phyloP scores from a whole-genome alignment of 139 green algal species.

The Asterochloris sp. region DNA sequence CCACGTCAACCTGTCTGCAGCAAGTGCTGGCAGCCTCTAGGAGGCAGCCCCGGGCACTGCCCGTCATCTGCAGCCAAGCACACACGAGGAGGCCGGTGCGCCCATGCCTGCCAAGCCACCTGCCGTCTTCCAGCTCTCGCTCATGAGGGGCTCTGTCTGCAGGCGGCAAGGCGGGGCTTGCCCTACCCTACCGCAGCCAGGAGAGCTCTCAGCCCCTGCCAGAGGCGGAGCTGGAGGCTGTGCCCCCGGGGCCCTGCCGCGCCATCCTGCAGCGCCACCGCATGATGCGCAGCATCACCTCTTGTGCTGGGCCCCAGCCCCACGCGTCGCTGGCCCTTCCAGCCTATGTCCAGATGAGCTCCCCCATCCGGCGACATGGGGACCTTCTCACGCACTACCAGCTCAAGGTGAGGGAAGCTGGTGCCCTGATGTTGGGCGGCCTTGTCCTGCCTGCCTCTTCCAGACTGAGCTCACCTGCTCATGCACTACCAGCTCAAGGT shows the following conservation, averaged over 20 bases:
- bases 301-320: slow-evolving; percentile 16
- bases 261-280: slow-evolving; percentile 41
- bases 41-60: not conserved
- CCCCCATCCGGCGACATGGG: slow-evolving; percentile 71
- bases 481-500: slow-evolving; percentile 81
- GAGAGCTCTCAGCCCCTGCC: slow-evolving; percentile 21
- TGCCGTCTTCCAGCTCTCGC: not conserved
- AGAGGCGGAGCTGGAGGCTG: slow-evolving; percentile 31
- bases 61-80: not conserved
- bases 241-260: slow-evolving; percentile 65
- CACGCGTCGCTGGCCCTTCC: slow-evolving; percentile 71
- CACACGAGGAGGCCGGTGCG: not conserved
- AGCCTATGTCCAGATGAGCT: slow-evolving; percentile 78
- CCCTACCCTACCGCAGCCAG: slow-evolving; percentile 77
- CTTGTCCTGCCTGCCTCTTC: not conserved
- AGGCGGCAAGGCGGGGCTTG: slow-evolving; percentile 41
- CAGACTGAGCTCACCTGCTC: slow-evolving; percentile 46
- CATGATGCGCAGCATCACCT: slow-evolving; percentile 66
- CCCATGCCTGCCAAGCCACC: not conserved
- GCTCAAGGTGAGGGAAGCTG: slow-evolving; percentile 50
- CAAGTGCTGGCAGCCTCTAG: not conserved
- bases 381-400: slow-evolving; percentile 83
- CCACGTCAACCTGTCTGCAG: not conserved
- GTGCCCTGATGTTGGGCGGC: not conserved
- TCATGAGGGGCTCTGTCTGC: not conserved